These are phyloP conservation scores for Apodospora peruviana DNA, from an alignment of 495 filamentous ascomycete genomes.

Conservation along the genomic window DNA sequence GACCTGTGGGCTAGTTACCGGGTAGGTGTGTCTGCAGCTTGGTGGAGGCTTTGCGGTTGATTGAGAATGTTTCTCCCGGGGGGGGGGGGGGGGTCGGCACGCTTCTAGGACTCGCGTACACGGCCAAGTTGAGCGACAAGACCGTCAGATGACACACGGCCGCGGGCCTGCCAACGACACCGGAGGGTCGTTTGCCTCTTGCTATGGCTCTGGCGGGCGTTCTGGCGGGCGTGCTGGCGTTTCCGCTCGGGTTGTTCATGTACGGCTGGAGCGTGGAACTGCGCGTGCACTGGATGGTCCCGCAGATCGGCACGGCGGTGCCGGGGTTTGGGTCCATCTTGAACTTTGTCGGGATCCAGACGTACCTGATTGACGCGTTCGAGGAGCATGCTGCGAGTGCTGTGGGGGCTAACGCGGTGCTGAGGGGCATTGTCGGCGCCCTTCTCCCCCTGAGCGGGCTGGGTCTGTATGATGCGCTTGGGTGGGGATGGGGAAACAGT, in stretches of 20 bases:
- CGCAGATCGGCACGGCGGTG: conserved; percentile 44
- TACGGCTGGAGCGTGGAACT: conserved; percentile 40
- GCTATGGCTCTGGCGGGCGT: conserved; percentile 12
- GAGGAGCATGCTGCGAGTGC: conserved; percentile 36
- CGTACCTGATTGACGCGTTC: conserved; percentile 56
- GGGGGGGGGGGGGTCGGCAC: conserved; percentile 22
- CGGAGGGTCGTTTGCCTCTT: conserved; percentile 14
- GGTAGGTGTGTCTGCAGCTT: no score
- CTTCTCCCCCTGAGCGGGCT: conserved; percentile 48
- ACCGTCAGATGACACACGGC: conserved; percentile 23
- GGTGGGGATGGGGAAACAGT: conserved; percentile 58
- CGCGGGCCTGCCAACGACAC: conserved; percentile 18
- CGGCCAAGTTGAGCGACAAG: conserved; percentile 5
- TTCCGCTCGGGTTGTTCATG: conserved; percentile 39
- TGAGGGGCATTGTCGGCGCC: conserved; percentile 48
- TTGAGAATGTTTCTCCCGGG: no score
- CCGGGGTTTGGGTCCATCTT: conserved; percentile 48
- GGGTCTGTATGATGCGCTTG: conserved; percentile 46
- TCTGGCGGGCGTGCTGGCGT: conserved; percentile 16
- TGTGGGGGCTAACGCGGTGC: conserved; percentile 47
- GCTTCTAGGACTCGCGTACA: conserved; percentile 8
- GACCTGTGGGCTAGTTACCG: no score
- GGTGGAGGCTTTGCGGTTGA: no score
- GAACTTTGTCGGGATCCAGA: conserved; percentile 45
- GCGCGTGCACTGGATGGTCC: conserved; percentile 42